These are phyloP conservation scores for Populus nigra DNA, from an alignment of 345 rosid genomes.

Conservation along the genomic window DNA sequence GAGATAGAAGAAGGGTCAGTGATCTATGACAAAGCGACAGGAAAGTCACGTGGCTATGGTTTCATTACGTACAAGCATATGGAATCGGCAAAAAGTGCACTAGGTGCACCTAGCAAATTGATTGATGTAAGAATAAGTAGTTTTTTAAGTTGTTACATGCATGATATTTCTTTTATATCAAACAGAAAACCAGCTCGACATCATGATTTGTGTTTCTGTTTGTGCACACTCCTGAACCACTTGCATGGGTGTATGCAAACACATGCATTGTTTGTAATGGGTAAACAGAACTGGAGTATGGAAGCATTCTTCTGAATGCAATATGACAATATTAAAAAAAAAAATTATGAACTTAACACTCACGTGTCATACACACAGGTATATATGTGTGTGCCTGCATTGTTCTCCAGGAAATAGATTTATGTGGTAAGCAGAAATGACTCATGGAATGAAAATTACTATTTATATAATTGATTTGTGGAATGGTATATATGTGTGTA, in stretches of 20 bases:
- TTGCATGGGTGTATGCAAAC: background rate
- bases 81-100: slow-evolving; percentile 60
- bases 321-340: background rate
- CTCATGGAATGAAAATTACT: no score
- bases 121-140: slow-evolving; percentile 49
- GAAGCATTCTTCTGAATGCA: background rate
- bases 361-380: background rate
- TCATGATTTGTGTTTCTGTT: background rate
- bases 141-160: slow-evolving; percentile 14
- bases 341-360: background rate
- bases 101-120: slow-evolving; percentile 58
- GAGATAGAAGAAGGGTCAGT: slow-evolving; percentile 80
- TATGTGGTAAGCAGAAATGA: no score
- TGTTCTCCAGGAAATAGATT: no score
- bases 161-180: background rate
- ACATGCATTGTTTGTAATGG: background rate
- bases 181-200: background rate
- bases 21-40: slow-evolving; percentile 61
- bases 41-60: slow-evolving; percentile 77
- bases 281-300: background rate
- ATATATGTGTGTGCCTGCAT: no score
- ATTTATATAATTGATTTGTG: no score
- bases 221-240: background rate
- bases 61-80: slow-evolving; percentile 66
- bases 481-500: no score